phyloP scores from a whole-genome alignment of 202 grass and related monocot species.

The Zoysia matrella region DNA sequence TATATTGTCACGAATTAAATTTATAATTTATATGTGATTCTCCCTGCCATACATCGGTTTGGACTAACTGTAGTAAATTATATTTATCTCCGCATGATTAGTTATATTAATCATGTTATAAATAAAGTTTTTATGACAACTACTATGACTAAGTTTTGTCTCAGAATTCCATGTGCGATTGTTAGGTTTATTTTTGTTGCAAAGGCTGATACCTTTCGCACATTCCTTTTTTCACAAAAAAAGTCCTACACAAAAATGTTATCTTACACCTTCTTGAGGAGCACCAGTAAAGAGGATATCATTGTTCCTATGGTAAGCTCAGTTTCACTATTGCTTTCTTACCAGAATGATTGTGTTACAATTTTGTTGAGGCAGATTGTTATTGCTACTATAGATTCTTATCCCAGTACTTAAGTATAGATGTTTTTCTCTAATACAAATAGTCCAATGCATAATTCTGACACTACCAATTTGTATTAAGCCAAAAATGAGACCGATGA shows the following conservation, averaged over 20 bases:
- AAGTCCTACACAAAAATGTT: slow-evolving; percentile 44
- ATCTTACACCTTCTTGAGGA: slow-evolving; percentile 79
- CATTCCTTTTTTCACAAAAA: no score
- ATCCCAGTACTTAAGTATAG: slow-evolving; percentile 7
- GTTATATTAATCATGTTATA: background rate
- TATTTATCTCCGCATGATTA: background rate
- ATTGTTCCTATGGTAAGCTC: slow-evolving; percentile 74
- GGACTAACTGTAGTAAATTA: background rate
- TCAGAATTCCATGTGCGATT: slow-evolving; percentile 3
- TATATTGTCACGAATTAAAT: slow-evolving; percentile 15
- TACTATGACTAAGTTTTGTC: background rate
- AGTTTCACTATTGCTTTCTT: slow-evolving; percentile 27
- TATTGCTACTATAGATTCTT: background rate
- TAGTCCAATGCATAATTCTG: slow-evolving; percentile 8
- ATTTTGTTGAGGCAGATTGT: background rate
- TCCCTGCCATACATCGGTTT: background rate
- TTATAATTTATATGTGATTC: slow-evolving; percentile 11
- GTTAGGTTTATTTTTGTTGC: slow-evolving; percentile 10
- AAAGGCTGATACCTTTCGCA: slow-evolving; percentile 8
- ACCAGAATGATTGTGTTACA: background rate
- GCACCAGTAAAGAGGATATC: slow-evolving; percentile 70
- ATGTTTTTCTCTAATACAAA: slow-evolving; percentile 17
- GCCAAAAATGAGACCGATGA: background rate
- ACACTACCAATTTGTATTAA: background rate
- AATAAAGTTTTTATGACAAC: slow-evolving; percentile 8